These are phyloP conservation scores for Trichoderma cornu-damae DNA, from an alignment of 2,329 filamentous ascomycete genomes.

Conservation along the genomic window DNA sequence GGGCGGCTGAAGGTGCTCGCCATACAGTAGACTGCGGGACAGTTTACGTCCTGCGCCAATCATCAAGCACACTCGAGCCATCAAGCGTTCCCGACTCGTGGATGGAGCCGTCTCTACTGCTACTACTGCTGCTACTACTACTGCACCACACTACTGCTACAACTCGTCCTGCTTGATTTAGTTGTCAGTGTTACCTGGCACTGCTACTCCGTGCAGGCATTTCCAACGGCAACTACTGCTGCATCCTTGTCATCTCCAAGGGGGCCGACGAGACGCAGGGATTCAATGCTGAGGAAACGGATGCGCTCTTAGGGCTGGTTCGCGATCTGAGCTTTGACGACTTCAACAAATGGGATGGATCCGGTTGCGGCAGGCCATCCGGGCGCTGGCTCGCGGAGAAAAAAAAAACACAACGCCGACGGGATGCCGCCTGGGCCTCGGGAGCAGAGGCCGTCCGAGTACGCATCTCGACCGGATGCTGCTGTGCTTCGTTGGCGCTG, in stretches of 20 bases:
- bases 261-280: not conserved
- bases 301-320: not conserved
- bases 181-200: no score
- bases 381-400: not conserved
- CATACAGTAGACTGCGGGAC: not conserved
- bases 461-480: conserved; percentile 1
- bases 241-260: not conserved
- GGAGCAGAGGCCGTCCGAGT: not conserved
- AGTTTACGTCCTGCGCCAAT: not conserved
- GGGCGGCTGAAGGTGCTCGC: not conserved
- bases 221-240: not conserved
- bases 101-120: not conserved
- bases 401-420: not conserved
- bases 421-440: not conserved
- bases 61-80: not conserved
- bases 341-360: not conserved
- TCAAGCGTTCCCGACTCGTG: not conserved
- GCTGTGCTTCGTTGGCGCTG: not conserved
- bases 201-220: no score
- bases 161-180: no score
- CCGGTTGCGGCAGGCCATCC: not conserved
- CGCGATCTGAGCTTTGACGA: conserved; percentile 2
- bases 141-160: no score
- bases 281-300: not conserved
- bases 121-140: not conserved